These are phyloP conservation scores for Aspergillus sergii DNA, from an alignment of 2,329 filamentous ascomycete species.

Conservation along the genomic window DNA sequence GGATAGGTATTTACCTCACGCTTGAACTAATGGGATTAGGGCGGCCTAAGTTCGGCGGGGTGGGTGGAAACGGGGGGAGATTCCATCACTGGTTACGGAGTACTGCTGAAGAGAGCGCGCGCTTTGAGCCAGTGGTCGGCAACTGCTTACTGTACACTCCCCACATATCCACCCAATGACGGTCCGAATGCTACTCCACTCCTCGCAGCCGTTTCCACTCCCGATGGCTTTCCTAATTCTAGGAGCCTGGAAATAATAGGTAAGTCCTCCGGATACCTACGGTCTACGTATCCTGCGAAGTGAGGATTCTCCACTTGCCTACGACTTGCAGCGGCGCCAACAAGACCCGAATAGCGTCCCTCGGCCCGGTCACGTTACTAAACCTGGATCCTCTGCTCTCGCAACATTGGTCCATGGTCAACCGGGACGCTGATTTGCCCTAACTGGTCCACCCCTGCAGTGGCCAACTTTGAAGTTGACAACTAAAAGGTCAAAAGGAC, in stretches of 20 bases:
- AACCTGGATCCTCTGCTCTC: constrained; percentile 1
- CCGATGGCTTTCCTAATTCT: constrained; percentile 2
- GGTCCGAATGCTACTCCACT: not conserved
- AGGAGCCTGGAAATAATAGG: not conserved
- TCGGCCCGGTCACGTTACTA: constrained; percentile 33
- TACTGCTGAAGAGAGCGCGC: not conserved
- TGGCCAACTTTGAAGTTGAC: not conserved
- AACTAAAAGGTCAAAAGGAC: not conserved
- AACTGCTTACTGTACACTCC: constrained; percentile 13
- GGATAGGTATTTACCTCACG: constrained; percentile 15
- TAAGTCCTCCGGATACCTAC: constrained; percentile 4
- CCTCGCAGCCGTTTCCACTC: constrained; percentile 16
- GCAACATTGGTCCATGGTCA: not conserved
- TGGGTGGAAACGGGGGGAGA: not conserved
- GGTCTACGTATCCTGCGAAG: not conserved
- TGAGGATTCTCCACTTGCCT: constrained; percentile 2
- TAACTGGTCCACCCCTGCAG: not conserved
- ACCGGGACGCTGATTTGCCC: not conserved
- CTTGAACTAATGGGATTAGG: constrained; percentile 9
- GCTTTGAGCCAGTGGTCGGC: constrained; percentile 15
- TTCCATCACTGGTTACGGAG: constrained; percentile 1
- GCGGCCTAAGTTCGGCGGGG: constrained; percentile 24
- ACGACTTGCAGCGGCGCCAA: not conserved
- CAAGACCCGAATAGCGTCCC: constrained; percentile 9
- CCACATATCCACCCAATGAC: constrained; percentile 10